Evolutionary conservation across 257 asterid genomes (phyloP), one percentile per base, ranked within the genome.

Genomic region (Solanum medicagineum): DNA sequence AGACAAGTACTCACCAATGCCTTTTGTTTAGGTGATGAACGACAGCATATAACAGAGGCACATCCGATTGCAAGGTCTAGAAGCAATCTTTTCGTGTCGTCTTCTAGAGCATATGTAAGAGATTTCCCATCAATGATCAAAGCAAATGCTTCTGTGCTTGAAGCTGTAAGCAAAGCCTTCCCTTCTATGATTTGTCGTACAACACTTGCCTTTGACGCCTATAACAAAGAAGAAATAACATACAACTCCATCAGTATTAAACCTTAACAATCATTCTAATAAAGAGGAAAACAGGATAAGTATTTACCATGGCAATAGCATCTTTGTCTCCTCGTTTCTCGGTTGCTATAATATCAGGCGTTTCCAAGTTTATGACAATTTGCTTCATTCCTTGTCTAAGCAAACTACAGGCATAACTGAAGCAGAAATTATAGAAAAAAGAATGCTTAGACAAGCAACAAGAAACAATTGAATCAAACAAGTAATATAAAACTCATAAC

Each of bases 301-400:
- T 70, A 55, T 32, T 80, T 90, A 97, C 99, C 98, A 85, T 94
- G 65, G 97, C 88, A 86, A 93, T 93, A n/a, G 93, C 94, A 75
- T 87, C 49, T 81, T 96, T 95, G 68, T 96, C 94, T 22, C 94
- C 97, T 1, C 60, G 90, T 87, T 93, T 95, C 91, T 95, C 98
- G 4, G 94, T 90, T 87, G 92, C 94, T 66, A 62, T 79, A 84
- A 96, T 93, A 89, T 96, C 98, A 4, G 96, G 93, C 49, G 74
- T 81, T 84, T 96, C 99, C 86, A 94, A 89, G 87, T 88, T 90
- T 17, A 96, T 85, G 7, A 87, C 89, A 73, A 96, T 92, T 85
- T 94, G 97, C 87, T 91, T 93, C 98, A 96, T 96, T 91, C 99
- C 99, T 94, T 96, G 98, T 90, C 99, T 96, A 86, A 96, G 98